Percentiles rank a stretch among this genome's conserved stretches.
phyloP scores from a whole-genome alignment of 2,329 filamentous ascomycete species.

The Tolypocladium pustulatum region DNA sequence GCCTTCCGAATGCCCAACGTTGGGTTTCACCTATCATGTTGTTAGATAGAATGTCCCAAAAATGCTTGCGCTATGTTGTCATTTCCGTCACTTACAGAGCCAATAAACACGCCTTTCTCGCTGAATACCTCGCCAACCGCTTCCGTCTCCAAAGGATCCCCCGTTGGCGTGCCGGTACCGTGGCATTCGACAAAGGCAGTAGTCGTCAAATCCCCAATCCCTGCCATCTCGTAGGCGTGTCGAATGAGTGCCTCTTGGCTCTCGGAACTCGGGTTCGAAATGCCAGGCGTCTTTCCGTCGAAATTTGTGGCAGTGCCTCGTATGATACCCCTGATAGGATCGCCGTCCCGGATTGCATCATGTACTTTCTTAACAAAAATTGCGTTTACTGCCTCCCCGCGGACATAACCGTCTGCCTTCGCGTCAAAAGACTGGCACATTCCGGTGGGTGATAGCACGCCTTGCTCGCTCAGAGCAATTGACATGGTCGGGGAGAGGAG shows the following conservation, averaged over 20 bases:
- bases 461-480: conserved; percentile 2
- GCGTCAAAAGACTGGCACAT: conserved; percentile 17
- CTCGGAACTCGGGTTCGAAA: conserved; percentile 24
- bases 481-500: conserved; percentile 8
- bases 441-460: conserved; percentile 12
- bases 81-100: conserved; percentile 8
- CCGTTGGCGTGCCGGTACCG: conserved; percentile 25
- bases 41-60: not conserved
- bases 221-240: conserved; percentile 14
- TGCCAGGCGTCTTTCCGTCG: conserved; percentile 28
- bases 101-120: conserved; percentile 7
- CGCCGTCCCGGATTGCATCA: conserved; percentile 28
- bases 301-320: conserved; percentile 19
- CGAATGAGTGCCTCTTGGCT: conserved; percentile 19
- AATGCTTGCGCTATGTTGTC: not conserved
- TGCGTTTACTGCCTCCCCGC: conserved; percentile 27
- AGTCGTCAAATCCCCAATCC: conserved; percentile 4
- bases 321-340: conserved; percentile 15
- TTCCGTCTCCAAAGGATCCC: conserved; percentile 26
- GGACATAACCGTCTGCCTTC: conserved; percentile 27
- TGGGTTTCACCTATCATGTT: conserved; percentile 13
- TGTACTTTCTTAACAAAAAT: conserved; percentile 28
- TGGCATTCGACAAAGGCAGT: conserved; percentile 10
- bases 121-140: conserved; percentile 20
- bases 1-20: conserved; percentile 18